Evolutionary conservation across 2,329 filamentous ascomycete species (phyloP), one percentile per base, ranked within the genome.

Genomic region (Hypoxylon sp.): DNA sequence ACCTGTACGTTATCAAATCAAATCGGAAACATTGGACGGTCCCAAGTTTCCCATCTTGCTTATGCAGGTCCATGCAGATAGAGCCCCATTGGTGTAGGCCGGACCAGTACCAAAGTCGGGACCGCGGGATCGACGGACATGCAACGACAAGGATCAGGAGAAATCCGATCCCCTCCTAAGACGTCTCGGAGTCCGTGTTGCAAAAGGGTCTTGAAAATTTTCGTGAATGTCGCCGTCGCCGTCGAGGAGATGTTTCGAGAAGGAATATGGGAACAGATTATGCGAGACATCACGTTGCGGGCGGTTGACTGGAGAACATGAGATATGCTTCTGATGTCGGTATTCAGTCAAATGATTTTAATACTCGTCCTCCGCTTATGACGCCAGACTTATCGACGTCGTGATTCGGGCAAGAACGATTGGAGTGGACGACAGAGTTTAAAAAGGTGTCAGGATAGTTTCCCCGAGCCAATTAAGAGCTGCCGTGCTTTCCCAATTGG

Each of bases 1-100:
- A 46, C 46, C 36, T 64, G 52, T 57, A 64, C 46, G 42, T 57
- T 48, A 68, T 59, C 58, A 52, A 63, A 68, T 57, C 65, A 63
- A 68, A 68, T 68, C 63, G 52, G 66, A 68, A 68, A 68, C 66
- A 68, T 68, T 61, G 62, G 60, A 69, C 53, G 64, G 53, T 64
- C 61, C 67, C 67, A 69, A 67, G 49, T 64, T 51, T 57, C 30
- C 24, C 58, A 67, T 69, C 64, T 56, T 36, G 49, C 61, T 69
- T 67, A 69, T 67, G 60, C 63, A 66, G 64, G 63, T 56, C 61
- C 63, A 52, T 30, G 44, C 33, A 55, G 24, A 55, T 9, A 51
- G 40, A 51, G 55, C 52, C 56, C 53, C 51, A 65, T 68, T 66
- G 59, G 62, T 48, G 62, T 56, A 60, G 59, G 45, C 54, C 62